These are phyloP conservation scores for Gossypium trilobum DNA, from an alignment of 441 rosid genomes.

Conservation along the genomic window DNA sequence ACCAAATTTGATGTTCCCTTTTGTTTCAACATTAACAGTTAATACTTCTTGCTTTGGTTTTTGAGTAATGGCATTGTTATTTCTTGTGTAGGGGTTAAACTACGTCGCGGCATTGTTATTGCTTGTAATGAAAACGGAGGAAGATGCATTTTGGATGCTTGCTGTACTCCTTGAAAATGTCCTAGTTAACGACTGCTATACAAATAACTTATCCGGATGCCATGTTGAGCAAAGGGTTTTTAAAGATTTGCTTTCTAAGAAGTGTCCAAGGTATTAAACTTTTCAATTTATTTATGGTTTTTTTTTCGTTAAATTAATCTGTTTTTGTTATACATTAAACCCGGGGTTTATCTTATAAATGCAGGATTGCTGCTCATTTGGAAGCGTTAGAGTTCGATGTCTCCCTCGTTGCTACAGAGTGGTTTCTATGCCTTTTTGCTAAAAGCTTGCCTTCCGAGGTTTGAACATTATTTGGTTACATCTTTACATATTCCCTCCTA, in stretches of 20 bases:
- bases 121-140: conserved; percentile 97
- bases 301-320: neutral
- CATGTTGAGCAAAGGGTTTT: conserved; percentile 96
- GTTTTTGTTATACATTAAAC: neutral
- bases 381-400: conserved; percentile 87
- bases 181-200: conserved; percentile 82
- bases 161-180: conserved; percentile 87
- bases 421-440: conserved; percentile 94
- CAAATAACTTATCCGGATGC: conserved; percentile 86
- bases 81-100: conserved; percentile 62
- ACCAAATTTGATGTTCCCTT: neutral
- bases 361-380: conserved; percentile 80
- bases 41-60: neutral
- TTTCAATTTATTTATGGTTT: too few relatives aligned
- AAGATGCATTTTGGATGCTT: conserved; percentile 98
- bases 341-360: conserved; percentile 11
- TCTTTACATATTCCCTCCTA: neutral
- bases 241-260: conserved; percentile 72
- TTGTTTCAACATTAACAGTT: neutral
- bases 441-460: conserved; percentile 99
- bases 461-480: conserved; percentile 3
- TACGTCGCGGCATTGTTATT: conserved; percentile 83
- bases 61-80: neutral
- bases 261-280: conserved; percentile 60
- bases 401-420: conserved; percentile 92